phyloP scores from a whole-genome alignment of 1,284 basidiomycete species.

The Rhodofomes roseus region DNA sequence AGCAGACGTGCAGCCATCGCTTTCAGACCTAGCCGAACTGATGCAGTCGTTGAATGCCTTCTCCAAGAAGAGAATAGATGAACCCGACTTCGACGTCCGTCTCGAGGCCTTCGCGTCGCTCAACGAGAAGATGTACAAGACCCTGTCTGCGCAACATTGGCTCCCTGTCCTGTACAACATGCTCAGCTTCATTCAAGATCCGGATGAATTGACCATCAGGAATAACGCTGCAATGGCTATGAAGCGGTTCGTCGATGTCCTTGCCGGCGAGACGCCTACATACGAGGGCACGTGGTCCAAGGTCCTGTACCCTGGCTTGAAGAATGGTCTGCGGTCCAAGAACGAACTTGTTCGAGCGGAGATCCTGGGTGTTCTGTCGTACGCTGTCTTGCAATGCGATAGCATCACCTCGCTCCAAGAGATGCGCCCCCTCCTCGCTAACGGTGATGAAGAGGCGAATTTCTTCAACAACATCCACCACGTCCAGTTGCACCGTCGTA shows the following conservation, averaged over 20 bases:
- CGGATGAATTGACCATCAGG: slow-evolving; percentile 85
- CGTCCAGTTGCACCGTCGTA: slow-evolving; percentile 90
- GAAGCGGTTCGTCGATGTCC: slow-evolving; percentile 73
- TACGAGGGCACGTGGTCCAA: slow-evolving; percentile 59
- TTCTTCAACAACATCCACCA: slow-evolving; percentile 98
- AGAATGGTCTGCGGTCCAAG: slow-evolving; percentile 77
- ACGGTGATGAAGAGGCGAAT: slow-evolving; percentile 91
- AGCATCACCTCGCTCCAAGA: slow-evolving; percentile 67
- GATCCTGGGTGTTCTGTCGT: slow-evolving; percentile 76
- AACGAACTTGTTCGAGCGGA: slow-evolving; percentile 90
- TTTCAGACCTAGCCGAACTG: slow-evolving; percentile 50
- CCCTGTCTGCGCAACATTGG: slow-evolving; percentile 68
- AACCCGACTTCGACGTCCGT: slow-evolving; percentile 91
- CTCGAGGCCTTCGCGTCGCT: slow-evolving; percentile 75
- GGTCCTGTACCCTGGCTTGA: slow-evolving; percentile 79
- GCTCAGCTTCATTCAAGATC: slow-evolving; percentile 86
- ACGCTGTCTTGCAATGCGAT: slow-evolving; percentile 69
- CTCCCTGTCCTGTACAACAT: slow-evolving; percentile 82
- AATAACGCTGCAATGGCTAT: slow-evolving; percentile 79
- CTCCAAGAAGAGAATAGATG: slow-evolving; percentile 79
- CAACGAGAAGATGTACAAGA: slow-evolving; percentile 58
- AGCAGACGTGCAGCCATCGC: slow-evolving; percentile 44
- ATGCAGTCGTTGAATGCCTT: slow-evolving; percentile 83
- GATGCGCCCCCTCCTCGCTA: slow-evolving; percentile 80
- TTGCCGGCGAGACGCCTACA: slow-evolving; percentile 37